phyloP scores from a whole-genome alignment of 2,329 filamentous ascomycete genomes.

The Raffaelea ambrosiae region DNA sequence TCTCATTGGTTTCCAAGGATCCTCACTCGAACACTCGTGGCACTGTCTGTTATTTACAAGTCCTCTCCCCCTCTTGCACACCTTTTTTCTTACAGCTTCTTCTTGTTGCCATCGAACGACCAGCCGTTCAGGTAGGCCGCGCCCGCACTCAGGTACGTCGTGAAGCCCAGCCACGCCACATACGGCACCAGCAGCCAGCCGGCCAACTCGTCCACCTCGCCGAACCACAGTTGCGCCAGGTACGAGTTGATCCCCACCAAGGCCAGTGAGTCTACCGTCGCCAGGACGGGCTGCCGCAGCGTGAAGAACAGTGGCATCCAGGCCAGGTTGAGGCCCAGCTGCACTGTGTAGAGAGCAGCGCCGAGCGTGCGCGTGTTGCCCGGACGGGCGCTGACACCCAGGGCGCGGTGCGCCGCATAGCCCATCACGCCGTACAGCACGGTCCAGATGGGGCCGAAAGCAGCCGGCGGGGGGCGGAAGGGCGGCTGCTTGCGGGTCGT shows the following conservation, averaged over 20 bases:
- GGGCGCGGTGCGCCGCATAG: constrained; percentile 76
- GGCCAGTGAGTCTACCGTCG: constrained; percentile 65
- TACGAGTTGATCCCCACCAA: constrained; percentile 66
- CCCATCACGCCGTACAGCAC: constrained; percentile 72
- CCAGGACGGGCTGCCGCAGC: constrained; percentile 62
- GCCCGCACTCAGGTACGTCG: constrained; percentile 71
- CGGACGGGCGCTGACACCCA: too few relatives aligned
- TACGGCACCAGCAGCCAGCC: constrained; percentile 75
- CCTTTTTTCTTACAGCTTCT: constrained; percentile 16
- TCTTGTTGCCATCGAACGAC: constrained; percentile 35
- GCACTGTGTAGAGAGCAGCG: constrained; percentile 75
- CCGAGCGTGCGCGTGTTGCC: constrained; percentile 56
- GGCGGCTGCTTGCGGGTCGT: constrained; percentile 47
- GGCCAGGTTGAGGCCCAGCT: constrained; percentile 74
- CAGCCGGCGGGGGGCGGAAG: constrained; percentile 48
- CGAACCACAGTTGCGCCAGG: constrained; percentile 63
- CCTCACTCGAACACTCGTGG: too few relatives aligned
- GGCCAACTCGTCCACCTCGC: constrained; percentile 61
- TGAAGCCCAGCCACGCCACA: constrained; percentile 77
- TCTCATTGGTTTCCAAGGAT: too few relatives aligned
- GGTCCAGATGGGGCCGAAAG: constrained; percentile 61
- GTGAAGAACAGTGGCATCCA: constrained; percentile 95
- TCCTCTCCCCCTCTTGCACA: constrained; percentile 17
- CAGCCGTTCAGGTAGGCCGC: constrained; percentile 62
- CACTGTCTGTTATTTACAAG: too few relatives aligned